A percentile compares a stretch with the other conserved stretches of the same genome.
Evolutionary conservation across 2,329 filamentous ascomycete genomes (phyloP).

Genomic region (Hymenoscyphus occultus): DNA sequence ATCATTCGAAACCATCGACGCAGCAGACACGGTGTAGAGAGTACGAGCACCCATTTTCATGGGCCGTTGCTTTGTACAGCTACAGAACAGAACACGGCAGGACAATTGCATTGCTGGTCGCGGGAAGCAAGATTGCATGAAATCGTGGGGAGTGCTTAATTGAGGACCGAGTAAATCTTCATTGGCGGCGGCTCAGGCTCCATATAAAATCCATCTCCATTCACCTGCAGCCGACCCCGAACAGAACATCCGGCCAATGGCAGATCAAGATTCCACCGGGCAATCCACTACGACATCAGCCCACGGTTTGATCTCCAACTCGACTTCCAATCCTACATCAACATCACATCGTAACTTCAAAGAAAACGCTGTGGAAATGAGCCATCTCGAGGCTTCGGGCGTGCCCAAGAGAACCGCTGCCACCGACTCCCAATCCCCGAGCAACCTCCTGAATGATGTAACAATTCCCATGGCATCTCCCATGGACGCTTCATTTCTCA

Average conservation of each 20-base stretch:
- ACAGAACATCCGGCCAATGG: constrained; percentile 23
- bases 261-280: constrained; percentile 10
- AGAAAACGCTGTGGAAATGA: constrained; percentile 27
- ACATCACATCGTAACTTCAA: constrained; percentile 17
- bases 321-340: constrained; percentile 15
- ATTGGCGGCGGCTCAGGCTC: neutral
- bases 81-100: no score
- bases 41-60: neutral
- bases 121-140: neutral
- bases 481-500: constrained; percentile 20
- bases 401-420: constrained; percentile 17
- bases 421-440: constrained; percentile 23
- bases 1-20: neutral
- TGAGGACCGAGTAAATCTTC: neutral
- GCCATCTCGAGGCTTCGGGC: constrained; percentile 24
- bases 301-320: constrained; percentile 12
- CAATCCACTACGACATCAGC: constrained; percentile 18
- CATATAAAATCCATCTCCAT: constrained; percentile 6
- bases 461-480: constrained; percentile 27
- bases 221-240: neutral
- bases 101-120: neutral
- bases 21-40: neutral
- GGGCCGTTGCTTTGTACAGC: neutral
- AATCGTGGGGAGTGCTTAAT: neutral
- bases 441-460: constrained; percentile 28